Evolutionary conservation across 1,139 yeast species (phyloP), one percentile per base, ranked within the genome.

Genomic region (Candida labiduridarum): DNA sequence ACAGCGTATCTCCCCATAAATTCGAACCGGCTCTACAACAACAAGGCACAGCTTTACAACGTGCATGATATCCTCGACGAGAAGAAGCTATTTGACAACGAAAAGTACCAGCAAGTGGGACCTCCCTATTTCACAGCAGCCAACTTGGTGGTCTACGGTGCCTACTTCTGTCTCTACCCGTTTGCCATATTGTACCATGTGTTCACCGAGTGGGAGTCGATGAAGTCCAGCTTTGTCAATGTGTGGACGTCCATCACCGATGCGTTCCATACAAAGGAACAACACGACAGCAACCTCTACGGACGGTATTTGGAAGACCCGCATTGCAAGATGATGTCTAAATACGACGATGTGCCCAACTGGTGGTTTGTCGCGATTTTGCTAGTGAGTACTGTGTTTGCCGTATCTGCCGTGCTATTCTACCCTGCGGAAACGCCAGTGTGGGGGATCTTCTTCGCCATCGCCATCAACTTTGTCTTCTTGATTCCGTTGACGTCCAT

Each of bases 91-190:
- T 70, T 75, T 53, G 75, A 71, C 52, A 50, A 64, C 36, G 52
- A 52, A 4, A 69, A 67, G 49, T 73, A 73, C 53, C 54, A 59
- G 45, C 40, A 66, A 33, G 64, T 69, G 42, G 79, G 79, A 0
- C 79, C 80, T 7, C 79, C 79, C 10, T 75, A 73, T 54, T 74
- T 72, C 51, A 61, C 71, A 34, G 79, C 79, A 5, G 79, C 78
- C 0, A 74, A 71, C 56, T 61, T 74, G 50, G 75, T 74, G 4
- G 56, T 71, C 2, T 75, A 74, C 55, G 79, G 79, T 1, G 78
- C 79, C 1, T 65, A 66, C 51, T 74, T 74, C 58, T 71, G 72
- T 36, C 58, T 74, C 19, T 74, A 74, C 50, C 79, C 79, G 0
- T 74, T 74, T 61, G 75, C 78, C 2, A 68, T 74, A 14, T 49